phyloP scores from a whole-genome alignment of 2,329 filamentous ascomycete species.

The Gliomastix tumulicola region DNA sequence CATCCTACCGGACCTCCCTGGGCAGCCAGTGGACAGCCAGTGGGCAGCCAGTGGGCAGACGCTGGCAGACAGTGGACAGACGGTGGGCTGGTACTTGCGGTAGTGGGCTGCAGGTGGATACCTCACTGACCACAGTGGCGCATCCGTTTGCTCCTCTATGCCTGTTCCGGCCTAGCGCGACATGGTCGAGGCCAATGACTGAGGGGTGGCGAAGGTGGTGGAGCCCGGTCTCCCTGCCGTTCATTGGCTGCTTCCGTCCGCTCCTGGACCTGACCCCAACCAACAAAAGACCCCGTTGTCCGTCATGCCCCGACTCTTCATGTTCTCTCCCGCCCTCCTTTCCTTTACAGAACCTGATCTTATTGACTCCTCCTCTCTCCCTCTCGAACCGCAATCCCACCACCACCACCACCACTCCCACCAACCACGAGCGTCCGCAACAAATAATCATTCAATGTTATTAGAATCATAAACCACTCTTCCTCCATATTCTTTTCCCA shows the following conservation, averaged over 20 bases:
- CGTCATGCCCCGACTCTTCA: slow-evolving; percentile 5
- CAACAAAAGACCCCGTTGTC: slow-evolving; percentile 6
- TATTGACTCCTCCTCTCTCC: neutral
- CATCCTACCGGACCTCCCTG: slow-evolving; percentile 3
- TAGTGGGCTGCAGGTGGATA: too few species aligned
- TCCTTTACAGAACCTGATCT: neutral
- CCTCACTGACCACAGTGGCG: slow-evolving; percentile 4
- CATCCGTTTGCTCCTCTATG: slow-evolving; percentile 1
- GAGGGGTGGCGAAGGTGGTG: slow-evolving; percentile 4
- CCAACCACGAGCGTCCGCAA: neutral
- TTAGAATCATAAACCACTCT: too few species aligned
- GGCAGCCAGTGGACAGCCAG: too few species aligned
- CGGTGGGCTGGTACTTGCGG: too few species aligned
- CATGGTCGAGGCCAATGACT: slow-evolving; percentile 3
- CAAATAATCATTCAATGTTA: too few species aligned
- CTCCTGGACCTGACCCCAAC: slow-evolving; percentile 1
- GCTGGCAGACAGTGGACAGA: too few species aligned
- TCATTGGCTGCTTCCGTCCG: slow-evolving; percentile 1
- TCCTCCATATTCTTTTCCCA: too few species aligned
- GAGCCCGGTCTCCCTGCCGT: neutral
- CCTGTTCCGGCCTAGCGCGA: slow-evolving; percentile 1
- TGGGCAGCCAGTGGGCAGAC: too few species aligned
- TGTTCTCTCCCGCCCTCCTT: slow-evolving; percentile 2
- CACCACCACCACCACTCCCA: neutral
- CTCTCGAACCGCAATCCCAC: neutral